These are phyloP conservation scores for Cotoneaster glaucophyllus DNA, from an alignment of 306 rosid species.

Conservation along the genomic window DNA sequence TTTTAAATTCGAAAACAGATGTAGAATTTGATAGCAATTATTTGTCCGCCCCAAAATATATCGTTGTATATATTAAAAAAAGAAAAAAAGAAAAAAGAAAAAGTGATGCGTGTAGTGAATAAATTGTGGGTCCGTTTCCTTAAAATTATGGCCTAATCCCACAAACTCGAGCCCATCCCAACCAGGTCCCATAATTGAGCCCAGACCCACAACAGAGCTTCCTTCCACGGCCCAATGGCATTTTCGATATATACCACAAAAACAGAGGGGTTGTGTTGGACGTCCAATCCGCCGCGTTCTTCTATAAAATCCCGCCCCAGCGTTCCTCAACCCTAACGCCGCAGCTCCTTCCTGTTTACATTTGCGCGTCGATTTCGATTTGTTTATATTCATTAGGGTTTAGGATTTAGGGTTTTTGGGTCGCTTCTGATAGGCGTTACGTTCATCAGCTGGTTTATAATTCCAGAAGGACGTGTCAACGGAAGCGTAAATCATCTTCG, in stretches of 20 bases:
- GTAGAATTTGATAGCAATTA: too few species aligned
- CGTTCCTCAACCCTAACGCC: neutral
- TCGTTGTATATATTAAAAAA: too few species aligned
- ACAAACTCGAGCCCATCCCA: neutral
- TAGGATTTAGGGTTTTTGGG: too few species aligned
- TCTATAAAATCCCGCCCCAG: neutral
- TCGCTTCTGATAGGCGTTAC: conserved; percentile 93
- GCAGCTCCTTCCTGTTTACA: neutral
- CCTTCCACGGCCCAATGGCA: neutral
- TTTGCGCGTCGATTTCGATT: too few species aligned
- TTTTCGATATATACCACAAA: neutral
- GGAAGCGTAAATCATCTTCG: conserved; percentile 59
- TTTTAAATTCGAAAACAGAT: too few species aligned
- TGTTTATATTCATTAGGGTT: neutral
- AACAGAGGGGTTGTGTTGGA: neutral
- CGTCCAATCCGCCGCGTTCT: neutral
- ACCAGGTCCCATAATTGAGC: neutral
- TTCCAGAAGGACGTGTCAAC: conserved; percentile 76
- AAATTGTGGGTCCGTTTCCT: too few species aligned
- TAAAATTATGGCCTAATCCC: too few species aligned
- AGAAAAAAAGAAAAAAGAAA: too few species aligned
- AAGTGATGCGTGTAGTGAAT: too few species aligned
- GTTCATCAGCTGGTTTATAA: conserved; percentile 41
- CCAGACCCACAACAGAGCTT: neutral
- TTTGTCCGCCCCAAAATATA: too few species aligned